phyloP scores from a whole-genome alignment of 129 eudicot genomes.

The Flaveria ramosissima region DNA sequence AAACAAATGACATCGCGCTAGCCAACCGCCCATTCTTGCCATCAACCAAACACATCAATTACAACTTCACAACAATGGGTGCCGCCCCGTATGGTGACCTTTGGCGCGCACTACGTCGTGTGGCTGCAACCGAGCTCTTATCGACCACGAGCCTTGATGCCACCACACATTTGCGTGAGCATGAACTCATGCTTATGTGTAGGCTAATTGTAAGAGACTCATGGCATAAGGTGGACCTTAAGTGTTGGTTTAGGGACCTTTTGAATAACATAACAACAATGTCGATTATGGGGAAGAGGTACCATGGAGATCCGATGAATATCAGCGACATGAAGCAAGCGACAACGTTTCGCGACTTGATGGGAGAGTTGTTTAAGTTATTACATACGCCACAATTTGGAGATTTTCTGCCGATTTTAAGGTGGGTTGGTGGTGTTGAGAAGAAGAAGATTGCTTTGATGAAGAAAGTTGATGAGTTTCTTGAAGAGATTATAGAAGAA shows the following conservation, averaged over 20 bases:
- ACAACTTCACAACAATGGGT: slow-evolving; percentile 26
- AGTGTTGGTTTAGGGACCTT: slow-evolving; percentile 23
- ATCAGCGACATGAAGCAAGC: slow-evolving; percentile 8
- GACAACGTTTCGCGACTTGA: not conserved
- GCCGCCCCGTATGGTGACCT: slow-evolving; percentile 33
- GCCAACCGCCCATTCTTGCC: slow-evolving; percentile 40
- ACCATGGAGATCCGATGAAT: slow-evolving; percentile 25
- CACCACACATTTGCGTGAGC: slow-evolving; percentile 27
- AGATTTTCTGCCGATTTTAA: slow-evolving; percentile 42
- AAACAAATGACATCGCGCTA: slow-evolving; percentile 39
- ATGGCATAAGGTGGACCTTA: slow-evolving; percentile 10
- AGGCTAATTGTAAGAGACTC: not conserved
- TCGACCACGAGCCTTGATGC: slow-evolving; percentile 25
- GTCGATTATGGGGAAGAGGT: slow-evolving; percentile 41
- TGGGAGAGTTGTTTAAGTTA: slow-evolving; percentile 24
- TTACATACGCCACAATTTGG: slow-evolving; percentile 29
- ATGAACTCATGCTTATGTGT: slow-evolving; percentile 34
- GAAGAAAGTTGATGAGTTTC: slow-evolving; percentile 38
- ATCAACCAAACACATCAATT: slow-evolving; percentile 6
- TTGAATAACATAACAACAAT: slow-evolving; percentile 35
- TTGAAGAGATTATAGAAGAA: slow-evolving; percentile 43
- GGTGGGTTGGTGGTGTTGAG: slow-evolving; percentile 36
- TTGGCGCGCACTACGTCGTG: slow-evolving; percentile 37
- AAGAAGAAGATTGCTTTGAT: slow-evolving; percentile 35
- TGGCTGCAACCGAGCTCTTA: slow-evolving; percentile 19